Evolutionary conservation across 768 basidiomycete genomes (phyloP).

Genomic region (Rhodotorula kratochvilovae): DNA sequence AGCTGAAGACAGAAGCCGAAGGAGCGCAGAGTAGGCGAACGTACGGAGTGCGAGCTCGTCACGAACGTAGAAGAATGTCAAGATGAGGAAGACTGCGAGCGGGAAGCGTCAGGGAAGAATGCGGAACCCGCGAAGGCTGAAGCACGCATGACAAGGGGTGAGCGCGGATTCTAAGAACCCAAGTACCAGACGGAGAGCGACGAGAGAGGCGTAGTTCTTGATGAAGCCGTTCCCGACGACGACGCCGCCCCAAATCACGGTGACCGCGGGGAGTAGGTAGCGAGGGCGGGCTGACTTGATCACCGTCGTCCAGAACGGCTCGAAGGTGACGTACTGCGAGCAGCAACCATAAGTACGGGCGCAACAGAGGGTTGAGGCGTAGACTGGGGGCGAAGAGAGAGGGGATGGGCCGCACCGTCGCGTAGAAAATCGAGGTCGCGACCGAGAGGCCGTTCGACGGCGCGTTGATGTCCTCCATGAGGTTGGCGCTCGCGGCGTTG

Average conservation of each 20-base stretch:
- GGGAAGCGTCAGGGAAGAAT: too few species aligned
- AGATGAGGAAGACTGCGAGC: slow-evolving; percentile 18
- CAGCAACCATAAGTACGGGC: too few species aligned
- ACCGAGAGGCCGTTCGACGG: slow-evolving; percentile 19
- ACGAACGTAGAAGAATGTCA: background rate
- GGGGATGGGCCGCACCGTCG: background rate
- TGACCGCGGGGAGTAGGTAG: slow-evolving; percentile 20
- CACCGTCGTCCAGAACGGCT: slow-evolving; percentile 14
- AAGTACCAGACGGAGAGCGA: slow-evolving; percentile 18
- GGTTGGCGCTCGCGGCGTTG: background rate
- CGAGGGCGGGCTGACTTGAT: slow-evolving; percentile 18
- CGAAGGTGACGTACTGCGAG: slow-evolving; percentile 19
- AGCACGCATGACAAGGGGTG: slow-evolving; percentile 15
- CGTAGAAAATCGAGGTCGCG: slow-evolving; percentile 26
- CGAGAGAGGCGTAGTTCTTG: slow-evolving; percentile 16
- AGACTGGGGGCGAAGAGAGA: too few species aligned
- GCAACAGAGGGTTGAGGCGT: background rate
- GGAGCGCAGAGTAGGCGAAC: too few species aligned
- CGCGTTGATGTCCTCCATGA: slow-evolving; percentile 16
- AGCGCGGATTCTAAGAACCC: slow-evolving; percentile 26
- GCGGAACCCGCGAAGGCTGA: too few species aligned
- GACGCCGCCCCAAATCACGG: slow-evolving; percentile 20
- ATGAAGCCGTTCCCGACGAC: slow-evolving; percentile 30
- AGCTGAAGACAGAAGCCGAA: too few species aligned
- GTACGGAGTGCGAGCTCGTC: slow-evolving; percentile 25